phyloP scores from a whole-genome alignment of 257 asterid genomes.

The Parsonsia alboflavescens region DNA sequence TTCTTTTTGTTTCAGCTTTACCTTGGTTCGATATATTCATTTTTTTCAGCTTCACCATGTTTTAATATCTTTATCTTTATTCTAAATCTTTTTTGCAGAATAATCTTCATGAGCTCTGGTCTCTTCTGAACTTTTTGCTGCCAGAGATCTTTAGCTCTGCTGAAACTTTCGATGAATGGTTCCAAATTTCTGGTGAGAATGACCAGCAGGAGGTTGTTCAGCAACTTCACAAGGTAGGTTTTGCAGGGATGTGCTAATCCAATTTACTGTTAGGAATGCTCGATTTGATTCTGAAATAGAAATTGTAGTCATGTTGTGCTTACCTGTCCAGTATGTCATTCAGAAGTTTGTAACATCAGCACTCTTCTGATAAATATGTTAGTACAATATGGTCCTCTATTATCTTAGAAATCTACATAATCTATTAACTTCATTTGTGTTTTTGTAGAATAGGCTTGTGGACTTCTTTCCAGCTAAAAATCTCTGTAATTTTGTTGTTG shows the following conservation, averaged over 20 bases:
- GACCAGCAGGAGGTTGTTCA: constrained; percentile 99
- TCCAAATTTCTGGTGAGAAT: constrained; percentile 97
- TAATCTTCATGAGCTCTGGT: constrained; percentile 99
- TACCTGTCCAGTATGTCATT: background rate
- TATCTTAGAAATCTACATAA: background rate
- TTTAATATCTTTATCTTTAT: constrained; percentile 1
- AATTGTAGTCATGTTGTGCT: background rate
- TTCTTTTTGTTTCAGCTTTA: background rate
- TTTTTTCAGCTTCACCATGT: background rate
- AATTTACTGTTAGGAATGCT: background rate
- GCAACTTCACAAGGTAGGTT: constrained; percentile 95
- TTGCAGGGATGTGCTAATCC: background rate
- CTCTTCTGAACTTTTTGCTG: constrained; percentile 91
- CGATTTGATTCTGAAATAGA: background rate
- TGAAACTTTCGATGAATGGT: constrained; percentile 99
- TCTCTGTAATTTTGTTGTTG: too few species aligned
- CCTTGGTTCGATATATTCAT: background rate
- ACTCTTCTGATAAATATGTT: background rate
- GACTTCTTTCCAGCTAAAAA: too few species aligned
- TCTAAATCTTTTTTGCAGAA: constrained; percentile 47
- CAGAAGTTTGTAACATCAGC: too few species aligned
- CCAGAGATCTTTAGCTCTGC: constrained; percentile 99
- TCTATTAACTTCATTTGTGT: too few species aligned
- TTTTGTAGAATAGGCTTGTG: too few species aligned
- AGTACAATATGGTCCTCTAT: background rate